Conservation (phyloP, 371 early-diverging fungal species). For the Mortierella sp. region DNA sequence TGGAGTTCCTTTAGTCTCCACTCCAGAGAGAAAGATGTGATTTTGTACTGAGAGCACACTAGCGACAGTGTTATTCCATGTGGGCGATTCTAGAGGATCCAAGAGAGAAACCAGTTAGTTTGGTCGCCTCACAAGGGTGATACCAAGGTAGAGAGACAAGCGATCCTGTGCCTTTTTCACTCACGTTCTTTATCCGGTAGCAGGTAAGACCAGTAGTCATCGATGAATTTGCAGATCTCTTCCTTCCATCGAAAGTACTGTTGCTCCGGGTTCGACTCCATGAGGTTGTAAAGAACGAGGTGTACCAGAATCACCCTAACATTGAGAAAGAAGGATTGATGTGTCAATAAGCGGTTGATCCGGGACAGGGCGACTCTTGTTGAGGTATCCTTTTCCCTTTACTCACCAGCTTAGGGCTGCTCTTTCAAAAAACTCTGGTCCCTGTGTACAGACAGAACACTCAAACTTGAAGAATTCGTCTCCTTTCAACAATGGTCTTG, state of each 20-base stretch:
- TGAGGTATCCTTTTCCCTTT: slow-evolving; percentile 9
- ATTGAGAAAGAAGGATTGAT: not conserved
- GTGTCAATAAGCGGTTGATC: not conserved
- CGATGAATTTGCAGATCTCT: slow-evolving; percentile 83
- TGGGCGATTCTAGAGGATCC: slow-evolving; percentile 41
- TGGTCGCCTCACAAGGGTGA: too few species aligned
- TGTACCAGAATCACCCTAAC: slow-evolving; percentile 76
- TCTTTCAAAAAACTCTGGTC: slow-evolving; percentile 66
- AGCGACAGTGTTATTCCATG: slow-evolving; percentile 61
- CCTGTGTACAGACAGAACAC: slow-evolving; percentile 73
- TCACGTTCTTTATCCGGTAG: slow-evolving; percentile 73
- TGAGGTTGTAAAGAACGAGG: slow-evolving; percentile 78
- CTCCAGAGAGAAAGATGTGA: slow-evolving; percentile 79
- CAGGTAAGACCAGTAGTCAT: slow-evolving; percentile 80
- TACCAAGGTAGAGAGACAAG: too few species aligned
- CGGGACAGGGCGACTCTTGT: too few species aligned
- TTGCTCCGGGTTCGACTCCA: slow-evolving; percentile 66
- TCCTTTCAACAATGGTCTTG: slow-evolving; percentile 66
- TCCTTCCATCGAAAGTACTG: slow-evolving; percentile 85
- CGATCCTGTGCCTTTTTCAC: too few species aligned
- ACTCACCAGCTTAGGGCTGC: slow-evolving; percentile 74
- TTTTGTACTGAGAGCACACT: slow-evolving; percentile 84
- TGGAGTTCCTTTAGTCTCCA: slow-evolving; percentile 70
- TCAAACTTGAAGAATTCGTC: slow-evolving; percentile 73
- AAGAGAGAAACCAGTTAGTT: not conserved